Conservation (phyloP, 2,329 filamentous ascomycete genomes). For the Beauveria scarabaeidicola region DNA sequence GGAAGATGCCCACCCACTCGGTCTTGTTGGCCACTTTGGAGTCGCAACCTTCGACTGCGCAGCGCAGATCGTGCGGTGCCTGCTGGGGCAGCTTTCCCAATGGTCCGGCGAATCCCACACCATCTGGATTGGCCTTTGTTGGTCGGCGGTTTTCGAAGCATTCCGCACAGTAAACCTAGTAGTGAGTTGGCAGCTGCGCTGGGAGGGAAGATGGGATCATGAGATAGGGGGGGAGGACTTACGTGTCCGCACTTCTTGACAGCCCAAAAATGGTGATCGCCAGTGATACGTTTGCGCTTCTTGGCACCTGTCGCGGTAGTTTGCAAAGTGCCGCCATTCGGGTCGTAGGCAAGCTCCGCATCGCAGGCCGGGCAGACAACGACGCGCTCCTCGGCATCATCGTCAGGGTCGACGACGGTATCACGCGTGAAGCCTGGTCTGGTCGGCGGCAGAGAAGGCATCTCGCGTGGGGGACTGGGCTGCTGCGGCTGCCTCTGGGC, state of each 20-base stretch:
- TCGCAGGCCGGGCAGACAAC: slow-evolving; percentile 82
- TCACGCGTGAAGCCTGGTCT: slow-evolving; percentile 72
- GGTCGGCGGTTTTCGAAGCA: slow-evolving; percentile 51
- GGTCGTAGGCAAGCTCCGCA: slow-evolving; percentile 71
- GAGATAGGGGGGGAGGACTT: slow-evolving; percentile 22
- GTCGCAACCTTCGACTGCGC: slow-evolving; percentile 49
- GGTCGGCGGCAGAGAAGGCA: slow-evolving; percentile 57
- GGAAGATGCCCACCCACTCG: slow-evolving; percentile 55
- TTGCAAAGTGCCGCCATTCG: slow-evolving; percentile 23
- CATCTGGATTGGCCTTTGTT: slow-evolving; percentile 23
- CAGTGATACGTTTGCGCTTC: slow-evolving; percentile 40
- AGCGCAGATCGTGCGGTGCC: slow-evolving; percentile 32
- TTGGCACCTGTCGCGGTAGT: slow-evolving; percentile 15
- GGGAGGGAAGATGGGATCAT: not conserved
- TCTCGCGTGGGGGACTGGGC: slow-evolving; percentile 32
- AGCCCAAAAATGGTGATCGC: slow-evolving; percentile 86
- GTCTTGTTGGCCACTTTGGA: slow-evolving; percentile 45
- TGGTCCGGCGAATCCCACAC: slow-evolving; percentile 31
- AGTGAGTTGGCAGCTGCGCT: not conserved
- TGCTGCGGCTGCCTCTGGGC: slow-evolving; percentile 19
- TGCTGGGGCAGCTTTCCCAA: slow-evolving; percentile 20
- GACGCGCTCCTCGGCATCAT: slow-evolving; percentile 53
- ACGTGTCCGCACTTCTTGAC: slow-evolving; percentile 90
- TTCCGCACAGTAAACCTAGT: slow-evolving; percentile 52
- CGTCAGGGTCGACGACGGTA: slow-evolving; percentile 32